Evolutionary conservation across 352 stramenopile species (phyloP).

Genomic region (Pythium coloratum): DNA sequence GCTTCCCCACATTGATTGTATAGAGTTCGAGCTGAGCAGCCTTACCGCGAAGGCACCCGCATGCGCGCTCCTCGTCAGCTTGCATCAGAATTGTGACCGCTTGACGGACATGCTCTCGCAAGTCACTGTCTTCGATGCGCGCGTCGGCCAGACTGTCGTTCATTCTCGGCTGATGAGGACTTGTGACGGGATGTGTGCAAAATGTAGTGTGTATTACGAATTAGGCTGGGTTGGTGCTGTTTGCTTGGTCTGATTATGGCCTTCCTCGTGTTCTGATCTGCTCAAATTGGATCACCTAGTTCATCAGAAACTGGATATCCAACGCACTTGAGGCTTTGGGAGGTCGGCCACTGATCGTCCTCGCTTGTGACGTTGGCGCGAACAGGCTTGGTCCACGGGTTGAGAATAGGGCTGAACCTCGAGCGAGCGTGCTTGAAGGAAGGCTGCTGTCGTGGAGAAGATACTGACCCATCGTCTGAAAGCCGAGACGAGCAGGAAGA

Average conservation of each 20-base stretch:
- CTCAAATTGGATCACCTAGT: neutral
- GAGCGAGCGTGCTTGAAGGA: neutral
- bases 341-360: neutral
- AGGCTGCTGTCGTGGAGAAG: neutral
- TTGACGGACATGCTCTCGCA: neutral
- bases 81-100: neutral
- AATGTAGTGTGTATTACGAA: no score
- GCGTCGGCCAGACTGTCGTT: no score
- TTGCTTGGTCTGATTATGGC: no score
- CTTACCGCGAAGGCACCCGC: neutral
- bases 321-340: neutral
- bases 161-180: no score
- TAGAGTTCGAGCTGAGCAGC: neutral
- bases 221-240: no score
- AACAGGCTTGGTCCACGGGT: neutral
- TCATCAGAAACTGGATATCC: slow-evolving; percentile 3
- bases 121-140: neutral
- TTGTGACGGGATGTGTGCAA: no score
- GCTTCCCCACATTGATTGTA: neutral
- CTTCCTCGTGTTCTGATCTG: neutral
- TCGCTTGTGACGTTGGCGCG: neutral
- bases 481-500: neutral
- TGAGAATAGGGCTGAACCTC: neutral
- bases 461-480: neutral
- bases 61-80: neutral